phyloP scores from a whole-genome alignment of 2,329 filamentous ascomycete species.

The Phialophora expanda region DNA sequence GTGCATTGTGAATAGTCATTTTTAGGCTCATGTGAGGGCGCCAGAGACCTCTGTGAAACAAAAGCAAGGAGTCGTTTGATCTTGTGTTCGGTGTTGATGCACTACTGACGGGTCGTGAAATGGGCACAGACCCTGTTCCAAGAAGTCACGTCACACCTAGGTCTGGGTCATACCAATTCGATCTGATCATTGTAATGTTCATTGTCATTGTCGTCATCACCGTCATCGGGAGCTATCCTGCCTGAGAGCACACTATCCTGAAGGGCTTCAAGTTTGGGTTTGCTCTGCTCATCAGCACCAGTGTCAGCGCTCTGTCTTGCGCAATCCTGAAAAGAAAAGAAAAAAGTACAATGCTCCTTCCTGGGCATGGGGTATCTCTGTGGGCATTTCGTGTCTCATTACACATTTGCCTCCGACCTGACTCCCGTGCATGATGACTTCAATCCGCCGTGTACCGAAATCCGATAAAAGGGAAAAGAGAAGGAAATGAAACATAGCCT shows the following conservation, averaged over 20 bases:
- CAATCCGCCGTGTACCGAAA: neutral
- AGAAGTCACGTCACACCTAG: too few species aligned
- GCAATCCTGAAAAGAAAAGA: neutral
- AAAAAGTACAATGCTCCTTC: neutral
- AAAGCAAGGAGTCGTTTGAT: too few species aligned
- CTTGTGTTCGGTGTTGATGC: too few species aligned
- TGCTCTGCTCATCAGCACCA: neutral
- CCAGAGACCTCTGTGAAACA: too few species aligned
- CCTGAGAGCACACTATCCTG: neutral
- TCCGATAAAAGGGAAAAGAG: neutral
- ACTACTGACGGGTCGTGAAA: too few species aligned
- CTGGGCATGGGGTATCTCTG: neutral
- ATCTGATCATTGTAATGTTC: neutral
- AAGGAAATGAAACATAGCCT: neutral
- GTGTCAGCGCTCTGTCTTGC: neutral
- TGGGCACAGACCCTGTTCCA: too few species aligned
- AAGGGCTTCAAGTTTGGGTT: neutral
- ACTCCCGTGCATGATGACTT: neutral
- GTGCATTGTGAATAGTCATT: too few species aligned
- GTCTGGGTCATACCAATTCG: too few species aligned
- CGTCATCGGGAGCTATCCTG: neutral
- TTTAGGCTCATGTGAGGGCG: too few species aligned
- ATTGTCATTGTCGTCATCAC: neutral
- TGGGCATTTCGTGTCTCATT: neutral
- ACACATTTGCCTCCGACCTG: neutral